Evolutionary conservation across 805 yeast genomes (phyloP), one percentile per base, ranked within the genome.

Genomic region (Saccharomycopsis microspora): DNA sequence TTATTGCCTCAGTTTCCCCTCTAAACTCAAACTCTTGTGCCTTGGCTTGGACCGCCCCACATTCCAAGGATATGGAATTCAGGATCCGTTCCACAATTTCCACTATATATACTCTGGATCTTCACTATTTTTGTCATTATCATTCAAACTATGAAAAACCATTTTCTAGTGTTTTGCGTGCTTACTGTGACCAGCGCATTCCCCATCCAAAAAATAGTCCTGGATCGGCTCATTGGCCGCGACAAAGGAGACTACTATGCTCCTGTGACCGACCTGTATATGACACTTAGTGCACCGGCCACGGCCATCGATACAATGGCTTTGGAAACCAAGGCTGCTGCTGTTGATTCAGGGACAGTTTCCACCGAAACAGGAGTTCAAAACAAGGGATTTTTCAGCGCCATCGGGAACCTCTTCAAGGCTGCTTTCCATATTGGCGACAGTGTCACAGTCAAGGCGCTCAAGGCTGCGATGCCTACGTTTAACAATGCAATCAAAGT

Each of bases 381-480:
- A 19, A 28, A 48, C 30, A 48, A 48, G 32, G 51, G 51, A 27
- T 33, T 48, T 6, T 44, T 48, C 37, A 33, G 44, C n/a, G 27
- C 19, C 11, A 44, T 48, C 28, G 48, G 51, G 19, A 48, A 44
- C 29, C 6, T 37, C 31, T 35, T 48, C 48, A 41, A 34, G 7
- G 35, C 36, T 10, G 7, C 40, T 4, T 48, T 48, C 42, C 41
- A 48, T 34, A 48, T 48, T 10, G 50, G 50, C 10, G 42, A 32
- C 5, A 41, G 37, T 3, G 41, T 42, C 1, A 27, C 46, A 9
- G n/a, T 37, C 1, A 44, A 44, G 36, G 48, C 48, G 8, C 9
- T 44, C 10, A 44, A 41, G 29, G 44, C 43, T 31, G 48, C 51
- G 10, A 6, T 44, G 6, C 38, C 42, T 11, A 41, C 44, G 4